Percentiles rank a stretch among this genome's conserved stretches.
These are phyloP conservation scores for Cutaneotrichosporon sp. DNA, from an alignment of 1,284 basidiomycete species.

Conservation along the genomic window DNA sequence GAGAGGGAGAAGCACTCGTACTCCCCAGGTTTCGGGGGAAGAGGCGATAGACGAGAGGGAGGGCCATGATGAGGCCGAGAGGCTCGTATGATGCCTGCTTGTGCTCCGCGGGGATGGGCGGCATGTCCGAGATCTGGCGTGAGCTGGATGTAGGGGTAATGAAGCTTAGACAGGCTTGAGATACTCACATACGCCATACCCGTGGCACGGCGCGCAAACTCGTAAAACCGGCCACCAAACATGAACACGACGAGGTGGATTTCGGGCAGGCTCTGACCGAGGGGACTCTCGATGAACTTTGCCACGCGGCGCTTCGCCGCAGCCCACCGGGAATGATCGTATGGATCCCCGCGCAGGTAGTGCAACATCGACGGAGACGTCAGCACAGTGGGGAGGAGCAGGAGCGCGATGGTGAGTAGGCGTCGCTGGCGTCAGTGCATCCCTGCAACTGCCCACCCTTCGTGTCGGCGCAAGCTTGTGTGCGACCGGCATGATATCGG, in stretches of 20 bases:
- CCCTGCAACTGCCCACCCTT: slow-evolving; percentile 22
- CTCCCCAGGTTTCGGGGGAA: slow-evolving; percentile 23
- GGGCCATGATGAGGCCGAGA: slow-evolving; percentile 70
- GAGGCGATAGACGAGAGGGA: slow-evolving; percentile 67
- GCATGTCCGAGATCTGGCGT: slow-evolving; percentile 65
- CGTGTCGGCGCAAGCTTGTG: slow-evolving; percentile 50
- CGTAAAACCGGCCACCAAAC: slow-evolving; percentile 74
- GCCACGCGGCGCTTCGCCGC: slow-evolving; percentile 24
- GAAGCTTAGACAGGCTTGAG: background rate
- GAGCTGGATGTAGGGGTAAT: background rate
- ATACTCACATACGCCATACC: slow-evolving; percentile 68
- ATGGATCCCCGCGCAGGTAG: slow-evolving; percentile 50
- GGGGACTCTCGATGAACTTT: slow-evolving; percentile 38
- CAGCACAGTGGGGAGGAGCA: slow-evolving; percentile 62
- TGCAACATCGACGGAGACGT: slow-evolving; percentile 51
- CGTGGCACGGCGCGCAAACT: slow-evolving; percentile 67
- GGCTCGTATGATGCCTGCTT: slow-evolving; percentile 79
- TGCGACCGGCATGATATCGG: slow-evolving; percentile 71
- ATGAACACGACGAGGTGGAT: slow-evolving; percentile 80
- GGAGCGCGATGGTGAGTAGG: slow-evolving; percentile 63
- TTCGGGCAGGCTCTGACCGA: slow-evolving; percentile 56
- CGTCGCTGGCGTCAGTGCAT: slow-evolving; percentile 37
- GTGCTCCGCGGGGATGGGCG: slow-evolving; percentile 64
- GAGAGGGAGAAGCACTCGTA: background rate
- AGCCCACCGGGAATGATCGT: slow-evolving; percentile 13